Evolutionary conservation across 2,329 filamentous ascomycete genomes (phyloP).

Genomic region (Talaromyces sp.): DNA sequence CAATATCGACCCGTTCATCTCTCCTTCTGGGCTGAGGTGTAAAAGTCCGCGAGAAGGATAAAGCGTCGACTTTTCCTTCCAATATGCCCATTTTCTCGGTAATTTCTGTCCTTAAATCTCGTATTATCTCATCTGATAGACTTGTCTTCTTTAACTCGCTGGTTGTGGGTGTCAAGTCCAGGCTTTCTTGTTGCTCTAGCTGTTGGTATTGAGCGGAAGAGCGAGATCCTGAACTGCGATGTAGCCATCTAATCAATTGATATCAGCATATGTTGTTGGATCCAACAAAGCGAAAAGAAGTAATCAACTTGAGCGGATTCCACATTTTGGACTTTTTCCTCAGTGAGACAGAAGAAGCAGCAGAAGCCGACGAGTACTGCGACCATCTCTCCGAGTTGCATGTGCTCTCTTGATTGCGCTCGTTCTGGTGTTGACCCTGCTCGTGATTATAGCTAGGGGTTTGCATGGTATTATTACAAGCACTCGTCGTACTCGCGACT

Average conservation of each 20-base stretch:
- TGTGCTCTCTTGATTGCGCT: not conserved
- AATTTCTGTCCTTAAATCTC: not conserved
- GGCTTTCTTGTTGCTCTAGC: not conserved
- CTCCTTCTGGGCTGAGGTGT: not conserved
- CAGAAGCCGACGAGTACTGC: not conserved
- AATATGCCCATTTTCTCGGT: conserved; percentile 1
- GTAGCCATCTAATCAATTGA: conserved; percentile 5
- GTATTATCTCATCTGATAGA: not conserved
- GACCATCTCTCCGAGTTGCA: not conserved
- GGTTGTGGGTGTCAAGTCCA: not conserved
- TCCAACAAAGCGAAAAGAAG: not conserved
- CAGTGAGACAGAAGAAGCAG: not conserved
- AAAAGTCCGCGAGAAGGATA: not conserved
- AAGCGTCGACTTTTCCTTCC: conserved; percentile 2
- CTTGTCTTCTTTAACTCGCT: not conserved
- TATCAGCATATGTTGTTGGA: not conserved
- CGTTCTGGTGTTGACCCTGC: not conserved
- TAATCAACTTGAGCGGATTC: conserved; percentile 4
- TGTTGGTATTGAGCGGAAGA: not conserved
- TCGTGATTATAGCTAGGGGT: not conserved
- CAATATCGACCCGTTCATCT: not conserved
- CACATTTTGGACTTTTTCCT: not conserved
- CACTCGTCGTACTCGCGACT: not conserved
- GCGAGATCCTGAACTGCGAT: not conserved
- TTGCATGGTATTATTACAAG: not conserved